Conservation (phyloP, 2,329 filamentous ascomycete species). For the Diaporthe ampelina region DNA sequence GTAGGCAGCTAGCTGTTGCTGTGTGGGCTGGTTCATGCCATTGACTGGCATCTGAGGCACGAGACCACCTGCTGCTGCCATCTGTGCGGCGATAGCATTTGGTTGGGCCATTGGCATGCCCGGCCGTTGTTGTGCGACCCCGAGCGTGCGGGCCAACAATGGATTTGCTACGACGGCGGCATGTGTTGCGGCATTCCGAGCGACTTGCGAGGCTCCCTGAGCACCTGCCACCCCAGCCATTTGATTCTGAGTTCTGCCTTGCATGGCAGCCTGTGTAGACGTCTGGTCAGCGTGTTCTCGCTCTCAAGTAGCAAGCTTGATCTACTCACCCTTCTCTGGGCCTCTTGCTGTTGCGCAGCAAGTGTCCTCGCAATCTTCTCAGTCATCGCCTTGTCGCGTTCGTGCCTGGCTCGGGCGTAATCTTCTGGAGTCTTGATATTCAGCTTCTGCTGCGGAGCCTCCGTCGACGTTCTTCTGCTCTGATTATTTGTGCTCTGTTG, state of each 20-base stretch:
- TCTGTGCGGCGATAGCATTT: constrained; percentile 64
- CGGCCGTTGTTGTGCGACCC: constrained; percentile 62
- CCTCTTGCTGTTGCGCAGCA: constrained; percentile 71
- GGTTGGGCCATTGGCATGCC: constrained; percentile 66
- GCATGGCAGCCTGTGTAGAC: constrained; percentile 50
- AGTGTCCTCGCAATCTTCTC: constrained; percentile 67
- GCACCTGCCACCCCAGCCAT: constrained; percentile 61
- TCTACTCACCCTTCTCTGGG: constrained; percentile 66
- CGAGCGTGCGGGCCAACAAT: constrained; percentile 56
- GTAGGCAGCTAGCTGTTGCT: constrained; percentile 77
- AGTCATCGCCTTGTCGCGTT: constrained; percentile 80
- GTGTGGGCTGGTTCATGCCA: constrained; percentile 64
- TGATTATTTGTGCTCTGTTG: constrained; percentile 84
- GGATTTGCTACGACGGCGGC: constrained; percentile 46
- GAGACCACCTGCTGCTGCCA: constrained; percentile 59
- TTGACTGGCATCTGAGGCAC: constrained; percentile 69
- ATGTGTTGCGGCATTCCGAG: constrained; percentile 52
- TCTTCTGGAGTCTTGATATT: constrained; percentile 85
- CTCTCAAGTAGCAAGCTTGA: constrained; percentile 45
- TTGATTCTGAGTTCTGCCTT: constrained; percentile 63
- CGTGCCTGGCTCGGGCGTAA: constrained; percentile 90
- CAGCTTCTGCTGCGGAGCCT: constrained; percentile 64
- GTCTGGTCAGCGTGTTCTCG: constrained; percentile 49
- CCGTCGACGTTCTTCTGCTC: constrained; percentile 85
- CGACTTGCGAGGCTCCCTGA: constrained; percentile 52